Base-by-base conservation (phyloP, 148 eudicot species). In the Chenopodium berlandieri region DNA sequence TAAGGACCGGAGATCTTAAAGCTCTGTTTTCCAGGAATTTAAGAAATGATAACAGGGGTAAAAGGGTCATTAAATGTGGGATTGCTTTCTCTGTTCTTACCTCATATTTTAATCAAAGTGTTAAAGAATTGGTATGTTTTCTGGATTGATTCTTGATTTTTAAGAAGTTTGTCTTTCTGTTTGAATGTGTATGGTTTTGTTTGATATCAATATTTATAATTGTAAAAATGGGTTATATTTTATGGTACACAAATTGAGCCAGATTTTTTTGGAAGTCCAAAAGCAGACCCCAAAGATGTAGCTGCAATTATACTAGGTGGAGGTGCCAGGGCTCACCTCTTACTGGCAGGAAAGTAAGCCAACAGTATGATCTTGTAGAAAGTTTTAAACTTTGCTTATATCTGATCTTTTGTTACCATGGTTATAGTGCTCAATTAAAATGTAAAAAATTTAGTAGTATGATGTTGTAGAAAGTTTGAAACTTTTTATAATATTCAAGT, bases 261-360 rank as follows among this genome's bases (percentile, higher is more conserved):
- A 46, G 88, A 91, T 79, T 19, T 80, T 9, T 82, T 85, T 71
- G 98, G 90, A 78, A 71, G 84, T 58, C 86, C 90, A 76, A 84
- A 84, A 82, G 94, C 84, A 67, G 90, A 95, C 63, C 94, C 98
- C 2, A 90, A 90, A 78, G 90, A 86, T 82, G 96, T 95, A 71
- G 98, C 94, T 64, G 90, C 97, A 54, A 90, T 93, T 13, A 91
- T 95, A 37, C 83, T 93, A 80, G 98, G 97, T 64, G 98, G 97
- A 50, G 98, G 98, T 27, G 92, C 97, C n/a, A 96, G 98, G 62
- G 88, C 95, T 80, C 95, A 93, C 34, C 87, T 95, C 96, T 95
- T 73, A 95, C 98, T 16, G 90, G 89, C 84, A 86, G 84, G 87
- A 88, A 94, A 83, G 93, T 60, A 95, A 91, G 58, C 98, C 98